Conservation (phyloP, 441 rosid species). For the Iberis amara region DNA sequence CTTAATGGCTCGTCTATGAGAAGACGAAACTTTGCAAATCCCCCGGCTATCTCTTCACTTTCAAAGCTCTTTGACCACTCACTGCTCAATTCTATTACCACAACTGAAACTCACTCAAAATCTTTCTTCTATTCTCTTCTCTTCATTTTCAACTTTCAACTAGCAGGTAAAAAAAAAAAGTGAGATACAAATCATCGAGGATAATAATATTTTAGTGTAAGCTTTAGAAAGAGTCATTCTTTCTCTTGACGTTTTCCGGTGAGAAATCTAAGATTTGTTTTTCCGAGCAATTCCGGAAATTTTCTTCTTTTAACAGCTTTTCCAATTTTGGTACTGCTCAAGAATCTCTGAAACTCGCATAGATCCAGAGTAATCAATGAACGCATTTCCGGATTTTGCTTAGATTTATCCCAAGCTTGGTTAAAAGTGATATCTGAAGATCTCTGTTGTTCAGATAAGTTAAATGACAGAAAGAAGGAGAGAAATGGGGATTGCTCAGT, state of each 20-base stretch:
- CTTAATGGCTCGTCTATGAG: too few relatives aligned
- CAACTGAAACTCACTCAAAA: too few relatives aligned
- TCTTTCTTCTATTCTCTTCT: too few relatives aligned
- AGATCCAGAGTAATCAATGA: conserved; percentile 13
- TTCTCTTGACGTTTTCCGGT: neutral
- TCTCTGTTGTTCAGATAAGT: conserved; percentile 23
- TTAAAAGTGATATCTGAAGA: conserved; percentile 18
- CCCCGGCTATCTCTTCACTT: too few relatives aligned
- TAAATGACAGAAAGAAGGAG: conserved; percentile 30
- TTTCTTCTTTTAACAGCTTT: conserved; percentile 18
- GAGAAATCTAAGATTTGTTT: neutral
- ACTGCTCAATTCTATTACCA: too few relatives aligned
- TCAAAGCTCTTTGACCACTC: too few relatives aligned
- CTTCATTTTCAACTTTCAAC: too few relatives aligned
- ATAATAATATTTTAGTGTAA: too few relatives aligned
- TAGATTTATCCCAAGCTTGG: neutral
- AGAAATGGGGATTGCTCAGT: conserved; percentile 57
- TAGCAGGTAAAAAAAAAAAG: too few relatives aligned
- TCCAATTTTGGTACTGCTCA: conserved; percentile 16
- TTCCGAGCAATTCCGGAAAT: conserved; percentile 3
- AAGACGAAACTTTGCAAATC: too few relatives aligned
- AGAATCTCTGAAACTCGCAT: conserved; percentile 4
- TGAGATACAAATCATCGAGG: too few relatives aligned
- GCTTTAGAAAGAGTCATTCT: neutral
- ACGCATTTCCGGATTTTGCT: neutral